Percentiles rank a stretch among this genome's conserved stretches.
Conservation (phyloP, 257 asterid genomes). For the Nicotiana noctiflora region DNA sequence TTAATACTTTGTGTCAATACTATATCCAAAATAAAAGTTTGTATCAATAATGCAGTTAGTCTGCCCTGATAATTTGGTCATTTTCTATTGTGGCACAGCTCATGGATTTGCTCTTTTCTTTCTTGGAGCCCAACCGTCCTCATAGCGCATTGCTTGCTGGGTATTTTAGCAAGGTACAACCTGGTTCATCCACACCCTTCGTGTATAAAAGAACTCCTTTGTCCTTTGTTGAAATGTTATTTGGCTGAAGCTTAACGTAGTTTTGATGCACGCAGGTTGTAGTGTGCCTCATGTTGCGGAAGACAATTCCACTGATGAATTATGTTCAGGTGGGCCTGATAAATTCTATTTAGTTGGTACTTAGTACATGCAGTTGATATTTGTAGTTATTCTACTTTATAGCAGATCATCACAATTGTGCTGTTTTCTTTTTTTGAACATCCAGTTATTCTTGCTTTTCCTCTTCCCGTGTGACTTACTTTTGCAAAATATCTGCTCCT, state of each 20-base stretch:
- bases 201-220: not conserved
- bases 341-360: not conserved
- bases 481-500: not conserved
- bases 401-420: not conserved
- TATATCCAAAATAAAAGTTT: too few relatives aligned
- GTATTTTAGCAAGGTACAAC: conserved; percentile 87
- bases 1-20: not conserved
- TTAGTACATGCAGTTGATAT: not conserved
- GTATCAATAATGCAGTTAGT: conserved; percentile 8
- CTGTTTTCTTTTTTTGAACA: not conserved
- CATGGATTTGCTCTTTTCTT: conserved; percentile 89
- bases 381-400: not conserved
- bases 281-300: conserved; percentile 86
- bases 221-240: not conserved
- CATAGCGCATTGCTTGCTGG: conserved; percentile 94
- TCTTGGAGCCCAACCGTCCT: conserved; percentile 78
- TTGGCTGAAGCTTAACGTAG: conserved; percentile 20
- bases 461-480: not conserved
- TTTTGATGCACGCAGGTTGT: conserved; percentile 63
- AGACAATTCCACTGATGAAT: conserved; percentile 80
- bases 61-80: conserved; percentile 11
- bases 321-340: conserved; percentile 66
- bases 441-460: not conserved
- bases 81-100: conserved; percentile 41
- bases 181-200: conserved; percentile 10